Evolutionary conservation across 2,329 filamentous ascomycete species (phyloP), one percentile per base, ranked within the genome.

Genomic region (Trichoderma gracile): DNA sequence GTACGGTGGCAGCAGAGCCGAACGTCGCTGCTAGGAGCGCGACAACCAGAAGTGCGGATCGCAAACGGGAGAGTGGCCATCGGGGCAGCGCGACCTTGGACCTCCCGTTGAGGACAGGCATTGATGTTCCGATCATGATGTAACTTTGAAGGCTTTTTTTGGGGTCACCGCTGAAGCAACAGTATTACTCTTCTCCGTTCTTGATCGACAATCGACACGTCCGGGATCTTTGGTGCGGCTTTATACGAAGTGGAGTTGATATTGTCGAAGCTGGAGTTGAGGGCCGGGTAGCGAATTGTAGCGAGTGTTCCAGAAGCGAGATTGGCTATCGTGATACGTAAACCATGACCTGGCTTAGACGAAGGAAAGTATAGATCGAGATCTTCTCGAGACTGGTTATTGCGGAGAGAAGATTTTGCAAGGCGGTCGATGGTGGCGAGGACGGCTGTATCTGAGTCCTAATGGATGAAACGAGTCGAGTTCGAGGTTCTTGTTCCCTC

Each of bases 1-100:
- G 62, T 25, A 63, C 63, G 12, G 52, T 50, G 10, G 55, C 57
- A 5, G 63, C 45, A 52, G 63, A 63, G 42, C 52, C 56, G 9
- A 66, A 17, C 8, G 55, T 57, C 10, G 58, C 54, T 10, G 63
- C 65, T 42, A 68, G 38, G 15, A 63, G 21, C 21, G 46, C 60
- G 23, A 67, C 27, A 10, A 63, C 43, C 9, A 63, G 50, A 19
- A 63, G 19, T 14, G 66, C 45, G 52, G 65, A 52, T n/a, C 43
- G 59, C n/a, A 64, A 46, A n/a, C 46, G 49, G 40, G 15, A 38
- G 7, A 40, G 19, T 38, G 40, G 49, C 9, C 10, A 23, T 52
- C 49, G 55, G 33, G 62, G 40, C 14, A 27, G 45, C 40, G 23
- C 23, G 38, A n/a, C 15, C 6, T 43, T 61, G 40, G 25, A 53